Conservation (phyloP, 257 asterid genomes). For the Linaria vulgaris region DNA sequence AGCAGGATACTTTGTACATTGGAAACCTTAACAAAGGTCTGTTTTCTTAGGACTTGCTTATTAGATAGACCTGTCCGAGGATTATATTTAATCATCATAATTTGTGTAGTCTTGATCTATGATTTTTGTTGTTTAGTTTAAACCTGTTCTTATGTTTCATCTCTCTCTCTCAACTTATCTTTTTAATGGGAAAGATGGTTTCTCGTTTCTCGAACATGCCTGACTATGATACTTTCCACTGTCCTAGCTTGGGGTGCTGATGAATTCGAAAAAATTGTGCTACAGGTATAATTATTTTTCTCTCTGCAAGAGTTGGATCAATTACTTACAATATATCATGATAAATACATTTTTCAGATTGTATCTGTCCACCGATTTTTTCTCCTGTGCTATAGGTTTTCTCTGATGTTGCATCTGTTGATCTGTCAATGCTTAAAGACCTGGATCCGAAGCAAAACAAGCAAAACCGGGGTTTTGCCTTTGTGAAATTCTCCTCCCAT, state of each 20-base stretch:
- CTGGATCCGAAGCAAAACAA: conserved; percentile 54
- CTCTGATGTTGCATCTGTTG: conserved; percentile 73
- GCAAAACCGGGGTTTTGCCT: conserved; percentile 86
- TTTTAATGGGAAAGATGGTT: background rate
- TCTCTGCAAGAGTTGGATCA: conserved; percentile 12
- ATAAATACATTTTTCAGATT: conserved; percentile 9
- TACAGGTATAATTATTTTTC: conserved; percentile 50
- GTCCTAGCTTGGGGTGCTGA: conserved; percentile 72
- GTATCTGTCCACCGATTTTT: background rate
- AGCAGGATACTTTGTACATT: conserved; percentile 68
- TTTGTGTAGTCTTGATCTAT: too few relatives aligned
- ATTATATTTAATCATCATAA: too few relatives aligned
- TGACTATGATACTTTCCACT: conserved; percentile 28
- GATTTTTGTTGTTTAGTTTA: conserved; percentile 1
- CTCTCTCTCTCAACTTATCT: conserved; percentile 8
- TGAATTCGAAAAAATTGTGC: conserved; percentile 68
- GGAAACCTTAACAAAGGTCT: conserved; percentile 93
- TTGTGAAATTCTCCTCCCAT: conserved; percentile 80
- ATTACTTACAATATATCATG: background rate
- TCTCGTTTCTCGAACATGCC: conserved; percentile 26
- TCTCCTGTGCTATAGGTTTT: conserved; percentile 50
- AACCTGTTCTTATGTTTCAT: background rate
- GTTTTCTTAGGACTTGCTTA: conserved; percentile 24
- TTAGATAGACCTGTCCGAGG: conserved; percentile 1
- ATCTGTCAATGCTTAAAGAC: conserved; percentile 59